Conservation (phyloP, 768 basidiomycete species). For the Boletellus ananas region DNA sequence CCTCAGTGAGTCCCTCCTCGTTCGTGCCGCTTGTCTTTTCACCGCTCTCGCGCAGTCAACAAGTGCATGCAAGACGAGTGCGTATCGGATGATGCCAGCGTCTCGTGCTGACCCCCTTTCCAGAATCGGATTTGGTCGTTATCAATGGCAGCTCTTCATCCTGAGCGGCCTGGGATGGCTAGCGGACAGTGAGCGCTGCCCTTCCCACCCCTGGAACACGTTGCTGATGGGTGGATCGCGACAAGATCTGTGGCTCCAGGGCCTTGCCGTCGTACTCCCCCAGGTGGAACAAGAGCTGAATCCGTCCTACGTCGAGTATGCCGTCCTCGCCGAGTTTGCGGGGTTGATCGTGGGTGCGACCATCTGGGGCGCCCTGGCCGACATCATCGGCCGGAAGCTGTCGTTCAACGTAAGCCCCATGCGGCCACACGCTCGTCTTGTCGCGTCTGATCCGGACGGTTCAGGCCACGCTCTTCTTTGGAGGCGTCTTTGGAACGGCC, state of each 20-base stretch:
- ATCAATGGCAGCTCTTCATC: slow-evolving; percentile 46
- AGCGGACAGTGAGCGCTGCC: slow-evolving; percentile 40
- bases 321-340: slow-evolving; percentile 44
- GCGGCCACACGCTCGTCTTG: not conserved
- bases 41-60: slow-evolving; percentile 30
- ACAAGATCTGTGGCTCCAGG: slow-evolving; percentile 41
- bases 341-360: slow-evolving; percentile 49
- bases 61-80: slow-evolving; percentile 45
- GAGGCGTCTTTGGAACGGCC: slow-evolving; percentile 49
- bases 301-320: slow-evolving; percentile 42
- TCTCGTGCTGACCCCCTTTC: not conserved
- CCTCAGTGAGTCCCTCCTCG: slow-evolving; percentile 21
- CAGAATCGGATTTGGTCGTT: slow-evolving; percentile 49
- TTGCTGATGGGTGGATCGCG: slow-evolving; percentile 4
- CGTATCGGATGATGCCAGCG: slow-evolving; percentile 8
- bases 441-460: not conserved
- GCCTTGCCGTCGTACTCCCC: slow-evolving; percentile 42
- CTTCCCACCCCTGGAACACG: slow-evolving; percentile 18
- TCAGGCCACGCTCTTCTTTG: slow-evolving; percentile 34
- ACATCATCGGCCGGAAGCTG: slow-evolving; percentile 44
- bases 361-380: slow-evolving; percentile 47
- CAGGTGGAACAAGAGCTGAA: slow-evolving; percentile 43
- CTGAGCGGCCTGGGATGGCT: slow-evolving; percentile 48
- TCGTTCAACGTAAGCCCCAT: slow-evolving; percentile 37
- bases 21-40: not conserved